phyloP scores from a whole-genome alignment of 2,329 filamentous ascomycete genomes.

The Claviceps maximensis region DNA sequence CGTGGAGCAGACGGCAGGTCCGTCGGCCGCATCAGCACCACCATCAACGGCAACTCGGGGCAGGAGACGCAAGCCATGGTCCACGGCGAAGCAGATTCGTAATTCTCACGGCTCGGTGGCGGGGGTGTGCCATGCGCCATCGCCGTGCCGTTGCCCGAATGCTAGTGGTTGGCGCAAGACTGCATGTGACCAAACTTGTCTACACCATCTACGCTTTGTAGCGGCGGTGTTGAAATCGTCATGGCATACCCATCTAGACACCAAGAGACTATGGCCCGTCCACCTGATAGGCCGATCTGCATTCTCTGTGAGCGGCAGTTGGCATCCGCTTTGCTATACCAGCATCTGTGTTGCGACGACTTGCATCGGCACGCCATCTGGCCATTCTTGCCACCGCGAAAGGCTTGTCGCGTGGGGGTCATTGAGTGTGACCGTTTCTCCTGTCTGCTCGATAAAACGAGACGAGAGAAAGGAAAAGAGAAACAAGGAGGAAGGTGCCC shows the following conservation, averaged over 20 bases:
- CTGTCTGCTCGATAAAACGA: too few relatives aligned
- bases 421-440: too few relatives aligned
- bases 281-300: too few relatives aligned
- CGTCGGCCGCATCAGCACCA: neutral
- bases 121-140: neutral
- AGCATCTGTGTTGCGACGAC: neutral
- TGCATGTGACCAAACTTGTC: neutral
- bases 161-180: neutral
- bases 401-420: too few relatives aligned
- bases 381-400: neutral
- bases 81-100: neutral
- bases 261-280: too few relatives aligned
- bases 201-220: neutral
- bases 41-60: too few relatives aligned
- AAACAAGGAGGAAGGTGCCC: too few relatives aligned
- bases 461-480: too few relatives aligned
- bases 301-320: neutral
- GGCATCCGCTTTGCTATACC: neutral
- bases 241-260: too few relatives aligned
- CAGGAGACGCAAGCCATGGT: neutral
- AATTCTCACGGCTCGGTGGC: neutral
- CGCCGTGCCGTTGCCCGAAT: neutral
- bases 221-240: too few relatives aligned
- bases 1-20: neutral
- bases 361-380: neutral